Base-by-base conservation (phyloP, 345 rosid genomes). In the Citrus trifoliata region DNA sequence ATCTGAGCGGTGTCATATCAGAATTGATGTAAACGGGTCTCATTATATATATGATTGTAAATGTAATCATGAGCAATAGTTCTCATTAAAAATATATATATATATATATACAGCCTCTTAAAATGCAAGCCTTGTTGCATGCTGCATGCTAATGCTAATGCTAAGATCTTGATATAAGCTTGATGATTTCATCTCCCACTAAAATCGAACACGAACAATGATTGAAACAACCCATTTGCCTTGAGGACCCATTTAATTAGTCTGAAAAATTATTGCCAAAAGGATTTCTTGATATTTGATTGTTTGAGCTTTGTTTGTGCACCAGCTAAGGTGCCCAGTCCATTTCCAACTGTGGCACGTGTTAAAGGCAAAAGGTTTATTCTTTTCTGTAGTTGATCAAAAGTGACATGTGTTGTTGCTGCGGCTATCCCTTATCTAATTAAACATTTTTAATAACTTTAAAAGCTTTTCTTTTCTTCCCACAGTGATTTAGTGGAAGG, bases 161-260 rank as follows among this genome's bases (percentile, higher is more conserved):
- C 32, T n/a, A 30, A 37, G 40, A 71, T 40, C 64, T 30, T 75
- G 78, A 46, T 62, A 24, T 25, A 32, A 16, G 82, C 30, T 71
- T 76, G 80, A 81, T 76, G 73, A 56, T 67, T 71, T 76, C 73
- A 65, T 75, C 61, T 75, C 22, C 60, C 25, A 48, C 33, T 59
- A n/a, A 46, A 37, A 32, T 68, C 40, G 56, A 14, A 19, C 61
- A 30, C 9, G 55, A 30, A 70, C 82, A 76, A 79, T 73, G 86
- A 85, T 83, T 83, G 83, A 67, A 80, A 70, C 81, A 71, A 78
- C 79, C 73, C 51, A 71, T 72, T 80, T 63, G 37, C 58, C 67
- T 71, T 64, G 79, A 33, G 79, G 84, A 68, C 84, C 85, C 86
- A 80, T 69, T 19, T 14, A 5, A 46, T 46, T 46, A 65, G 13